Conservation (phyloP, 139 green algal species). For the Limnomonas spitsbergensis region DNA sequence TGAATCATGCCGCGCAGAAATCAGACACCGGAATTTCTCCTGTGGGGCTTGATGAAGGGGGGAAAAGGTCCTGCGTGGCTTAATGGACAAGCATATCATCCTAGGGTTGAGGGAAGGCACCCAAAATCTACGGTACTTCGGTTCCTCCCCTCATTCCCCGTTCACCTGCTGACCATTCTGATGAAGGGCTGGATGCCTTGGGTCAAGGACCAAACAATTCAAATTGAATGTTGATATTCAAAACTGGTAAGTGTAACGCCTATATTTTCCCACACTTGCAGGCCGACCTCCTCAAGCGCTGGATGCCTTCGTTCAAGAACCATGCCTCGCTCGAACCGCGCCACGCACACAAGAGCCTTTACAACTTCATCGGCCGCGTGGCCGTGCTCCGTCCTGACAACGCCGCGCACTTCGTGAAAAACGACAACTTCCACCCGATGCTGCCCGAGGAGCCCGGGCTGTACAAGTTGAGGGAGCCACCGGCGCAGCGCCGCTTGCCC, state of each 20-base stretch:
- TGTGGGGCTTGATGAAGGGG: no score
- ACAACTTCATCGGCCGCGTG: constrained; percentile 81
- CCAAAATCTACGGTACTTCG: no score
- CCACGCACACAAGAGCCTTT: constrained; percentile 65
- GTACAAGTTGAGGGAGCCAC: constrained; percentile 48
- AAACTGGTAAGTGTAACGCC: no score
- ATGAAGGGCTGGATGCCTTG: constrained; percentile 46
- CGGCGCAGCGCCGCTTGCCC: background rate
- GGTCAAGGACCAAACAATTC: constrained; percentile 78
- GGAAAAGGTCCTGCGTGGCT: no score
- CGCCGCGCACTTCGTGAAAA: constrained; percentile 1
- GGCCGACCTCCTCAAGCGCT: constrained; percentile 48
- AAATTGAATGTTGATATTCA: no score
- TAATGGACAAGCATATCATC: no score
- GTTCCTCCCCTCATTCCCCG: no score
- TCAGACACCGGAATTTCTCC: no score
- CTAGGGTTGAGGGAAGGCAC: no score
- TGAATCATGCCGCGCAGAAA: no score
- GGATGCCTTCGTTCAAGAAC: constrained; percentile 66
- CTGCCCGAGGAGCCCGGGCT: constrained; percentile 77
- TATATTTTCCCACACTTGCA: background rate
- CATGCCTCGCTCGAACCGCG: constrained; percentile 62
- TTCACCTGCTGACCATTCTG: no score
- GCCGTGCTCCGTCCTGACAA: constrained; percentile 60
- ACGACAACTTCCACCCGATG: constrained; percentile 74